Base-by-base conservation (phyloP, 352 stramenopile species). In the Phytophthora fragariae region DNA sequence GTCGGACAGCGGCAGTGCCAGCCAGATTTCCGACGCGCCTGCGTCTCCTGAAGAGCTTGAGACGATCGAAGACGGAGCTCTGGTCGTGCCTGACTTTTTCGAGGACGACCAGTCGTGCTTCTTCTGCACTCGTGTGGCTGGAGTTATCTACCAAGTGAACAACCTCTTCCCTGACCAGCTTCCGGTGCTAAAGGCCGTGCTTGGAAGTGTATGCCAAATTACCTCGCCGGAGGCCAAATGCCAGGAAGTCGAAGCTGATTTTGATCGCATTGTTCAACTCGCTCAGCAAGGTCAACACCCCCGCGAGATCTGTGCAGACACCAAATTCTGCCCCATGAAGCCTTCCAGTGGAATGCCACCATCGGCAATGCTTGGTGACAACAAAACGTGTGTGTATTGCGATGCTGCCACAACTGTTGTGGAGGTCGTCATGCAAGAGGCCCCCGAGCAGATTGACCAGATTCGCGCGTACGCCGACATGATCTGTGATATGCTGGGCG, bases 311-410 rank as follows among this genome's bases (percentile, higher is more conserved):
- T 94, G 87, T 63, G 57, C 67, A 14, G 56, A 57, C 3, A 52
- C 84, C 6, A 68, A 72, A 3, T 81, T 91, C 59, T 93, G 84
- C 57, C 72, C 70, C 41, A 71, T 68, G 46, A 57, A 72, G 6
- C 7, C 47, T 9, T 19, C n/a, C 11, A 29, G 10, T 75, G 61
- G 29, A 8, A 58, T 65, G 35, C 5, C 17, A 11, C 39, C 58
- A 44, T 63, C 27, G 17, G 44, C 6, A 10, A 64, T 70, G 44
- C 8, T 29, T 39, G 55, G 55, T 46, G 57, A 59, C 49, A 76
- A 85, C 53, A 88, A 80, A 55, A 76, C 71, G 24, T 92, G 85
- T 63, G 76, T 85, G 29, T 92, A 92, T 60, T 92, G 85, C 57
- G 85, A 92, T 41, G 79, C 65, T 35, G 73, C 81, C 27, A 87